Percentiles rank a stretch among this genome's conserved stretches.
Conservation (phyloP, 2,329 filamentous ascomycete species). For the Arachnomyces sp. region DNA sequence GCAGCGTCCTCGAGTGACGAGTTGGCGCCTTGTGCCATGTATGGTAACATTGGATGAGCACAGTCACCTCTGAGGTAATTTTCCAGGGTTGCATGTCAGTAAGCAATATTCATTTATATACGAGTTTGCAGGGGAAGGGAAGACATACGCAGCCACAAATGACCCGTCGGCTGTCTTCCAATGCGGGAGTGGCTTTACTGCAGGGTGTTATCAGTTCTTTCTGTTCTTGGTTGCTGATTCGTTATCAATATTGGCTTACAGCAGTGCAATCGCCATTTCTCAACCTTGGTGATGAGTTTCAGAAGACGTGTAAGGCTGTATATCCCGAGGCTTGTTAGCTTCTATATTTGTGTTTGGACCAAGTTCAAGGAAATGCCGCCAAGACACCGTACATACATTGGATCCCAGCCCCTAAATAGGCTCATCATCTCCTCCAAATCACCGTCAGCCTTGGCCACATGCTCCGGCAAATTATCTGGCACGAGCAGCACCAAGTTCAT, state of each 20-base stretch:
- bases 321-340: no score
- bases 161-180: no score
- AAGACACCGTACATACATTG: slow-evolving; percentile 31
- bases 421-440: slow-evolving; percentile 54
- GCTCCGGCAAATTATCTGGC: slow-evolving; percentile 52
- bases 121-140: no score
- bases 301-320: slow-evolving; percentile 33
- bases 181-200: no score
- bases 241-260: no score
- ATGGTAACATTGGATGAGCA: slow-evolving; percentile 59
- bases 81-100: no score
- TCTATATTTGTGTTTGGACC: background rate
- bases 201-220: no score
- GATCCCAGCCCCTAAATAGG: slow-evolving; percentile 59
- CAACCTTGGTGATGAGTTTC: slow-evolving; percentile 49
- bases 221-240: no score
- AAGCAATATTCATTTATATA: no score
- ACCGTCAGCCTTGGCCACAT: slow-evolving; percentile 45
- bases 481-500: slow-evolving; percentile 38
- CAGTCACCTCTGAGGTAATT: slow-evolving; percentile 44
- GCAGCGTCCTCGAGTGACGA: slow-evolving; percentile 62
- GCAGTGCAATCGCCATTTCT: slow-evolving; percentile 57
- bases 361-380: background rate
- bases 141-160: no score
- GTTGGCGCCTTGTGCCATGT: slow-evolving; percentile 60